Conservation (phyloP, 106 monocot genomes). For the Ottelia alismoides region DNA sequence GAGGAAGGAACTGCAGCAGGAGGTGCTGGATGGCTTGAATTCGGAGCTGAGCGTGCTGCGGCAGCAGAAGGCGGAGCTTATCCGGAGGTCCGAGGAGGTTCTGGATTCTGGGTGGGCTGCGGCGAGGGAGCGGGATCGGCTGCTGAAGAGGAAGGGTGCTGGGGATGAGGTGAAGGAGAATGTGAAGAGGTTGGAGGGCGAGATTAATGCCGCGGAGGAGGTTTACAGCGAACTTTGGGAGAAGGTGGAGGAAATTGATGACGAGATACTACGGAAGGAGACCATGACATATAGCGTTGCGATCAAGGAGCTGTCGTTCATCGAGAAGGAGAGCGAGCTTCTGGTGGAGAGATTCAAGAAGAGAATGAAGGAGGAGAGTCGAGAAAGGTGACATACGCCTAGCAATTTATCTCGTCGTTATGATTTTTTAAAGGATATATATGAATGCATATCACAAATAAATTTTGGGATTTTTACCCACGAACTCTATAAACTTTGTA, state of each 20-base stretch:
- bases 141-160: slow-evolving; percentile 8
- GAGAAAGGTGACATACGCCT: no score
- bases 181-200: slow-evolving; percentile 27
- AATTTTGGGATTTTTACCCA: no score
- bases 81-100: slow-evolving; percentile 27
- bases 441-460: no score
- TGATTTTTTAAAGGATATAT: no score
- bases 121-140: slow-evolving; percentile 33
- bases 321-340: slow-evolving; percentile 62
- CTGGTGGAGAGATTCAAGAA: slow-evolving; percentile 45
- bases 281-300: slow-evolving; percentile 52
- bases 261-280: slow-evolving; percentile 42
- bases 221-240: slow-evolving; percentile 60
- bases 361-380: slow-evolving; percentile 19
- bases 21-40: slow-evolving; percentile 36
- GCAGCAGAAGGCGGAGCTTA: slow-evolving; percentile 37
- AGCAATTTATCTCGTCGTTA: no score
- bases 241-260: slow-evolving; percentile 55
- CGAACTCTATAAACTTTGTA: no score
- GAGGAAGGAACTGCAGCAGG: slow-evolving; percentile 40
- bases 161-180: slow-evolving; percentile 19
- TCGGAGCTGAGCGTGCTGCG: slow-evolving; percentile 38
- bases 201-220: slow-evolving; percentile 23
- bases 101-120: slow-evolving; percentile 15
- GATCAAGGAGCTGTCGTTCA: slow-evolving; percentile 59